Conservation (phyloP, 1,284 basidiomycete genomes). For the Somion occarium region DNA sequence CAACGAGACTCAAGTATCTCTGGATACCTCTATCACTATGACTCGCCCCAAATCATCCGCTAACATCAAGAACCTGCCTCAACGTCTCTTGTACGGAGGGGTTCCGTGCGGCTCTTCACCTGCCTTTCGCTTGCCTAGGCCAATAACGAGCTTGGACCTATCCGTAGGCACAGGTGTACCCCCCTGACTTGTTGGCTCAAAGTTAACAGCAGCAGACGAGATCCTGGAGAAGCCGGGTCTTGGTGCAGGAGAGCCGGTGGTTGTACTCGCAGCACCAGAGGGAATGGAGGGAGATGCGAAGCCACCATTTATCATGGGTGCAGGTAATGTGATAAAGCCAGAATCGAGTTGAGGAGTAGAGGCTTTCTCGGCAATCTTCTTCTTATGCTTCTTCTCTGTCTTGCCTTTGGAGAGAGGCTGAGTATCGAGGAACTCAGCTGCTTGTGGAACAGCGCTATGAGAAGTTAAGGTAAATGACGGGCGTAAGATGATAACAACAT, state of each 20-base stretch:
- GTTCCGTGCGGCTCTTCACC: constrained; percentile 50
- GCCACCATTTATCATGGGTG: constrained; percentile 38
- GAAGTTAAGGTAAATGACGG: too few species aligned
- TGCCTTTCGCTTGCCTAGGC: constrained; percentile 77
- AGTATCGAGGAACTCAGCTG: constrained; percentile 69
- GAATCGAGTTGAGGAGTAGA: constrained; percentile 43
- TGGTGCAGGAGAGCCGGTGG: constrained; percentile 58
- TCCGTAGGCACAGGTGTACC: constrained; percentile 55
- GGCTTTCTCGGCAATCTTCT: constrained; percentile 40
- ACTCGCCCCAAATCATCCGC: too few species aligned
- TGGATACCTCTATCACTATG: too few species aligned
- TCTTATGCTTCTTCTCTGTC: constrained; percentile 77
- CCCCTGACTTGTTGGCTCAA: constrained; percentile 35
- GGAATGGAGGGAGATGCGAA: constrained; percentile 30
- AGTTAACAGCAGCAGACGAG: constrained; percentile 38
- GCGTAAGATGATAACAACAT: background rate
- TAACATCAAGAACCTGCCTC: too few species aligned
- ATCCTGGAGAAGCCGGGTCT: constrained; percentile 76
- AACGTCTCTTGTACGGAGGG: constrained; percentile 38
- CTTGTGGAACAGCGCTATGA: constrained; percentile 76
- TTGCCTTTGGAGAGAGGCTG: constrained; percentile 71
- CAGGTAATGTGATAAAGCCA: constrained; percentile 70
- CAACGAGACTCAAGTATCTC: too few species aligned
- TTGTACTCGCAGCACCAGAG: constrained; percentile 30
- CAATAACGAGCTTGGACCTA: constrained; percentile 69